Conservation (phyloP, 139 green algal species). For the Nannochloris sp. region DNA sequence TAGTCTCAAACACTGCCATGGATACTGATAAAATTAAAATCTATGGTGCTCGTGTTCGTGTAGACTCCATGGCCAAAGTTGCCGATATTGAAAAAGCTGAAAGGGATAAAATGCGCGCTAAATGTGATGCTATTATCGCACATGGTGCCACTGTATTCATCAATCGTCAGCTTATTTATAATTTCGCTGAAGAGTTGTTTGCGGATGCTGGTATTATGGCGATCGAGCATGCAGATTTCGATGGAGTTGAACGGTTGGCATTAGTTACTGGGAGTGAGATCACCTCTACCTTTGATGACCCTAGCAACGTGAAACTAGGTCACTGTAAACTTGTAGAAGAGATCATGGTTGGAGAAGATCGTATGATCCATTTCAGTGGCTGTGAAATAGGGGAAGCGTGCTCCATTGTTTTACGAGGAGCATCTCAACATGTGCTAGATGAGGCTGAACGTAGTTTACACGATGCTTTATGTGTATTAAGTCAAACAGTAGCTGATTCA, state of each 20-base stretch:
- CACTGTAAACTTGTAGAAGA: constrained; percentile 86
- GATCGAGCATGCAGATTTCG: constrained; percentile 87
- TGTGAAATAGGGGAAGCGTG: constrained; percentile 89
- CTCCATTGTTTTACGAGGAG: constrained; percentile 94
- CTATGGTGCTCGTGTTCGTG: constrained; percentile 76
- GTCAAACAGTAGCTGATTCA: constrained; percentile 70
- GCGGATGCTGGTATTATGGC: constrained; percentile 68
- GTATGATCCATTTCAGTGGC: constrained; percentile 92
- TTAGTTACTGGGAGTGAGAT: constrained; percentile 97
- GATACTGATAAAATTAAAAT: constrained; percentile 99
- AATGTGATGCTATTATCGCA: constrained; percentile 84
- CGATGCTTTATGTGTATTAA: constrained; percentile 97
- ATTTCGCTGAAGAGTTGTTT: constrained; percentile 95
- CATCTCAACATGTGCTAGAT: constrained; percentile 88
- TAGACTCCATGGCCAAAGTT: constrained; percentile 84
- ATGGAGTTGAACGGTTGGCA: constrained; percentile 93
- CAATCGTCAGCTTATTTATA: constrained; percentile 99
- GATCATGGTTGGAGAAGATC: constrained; percentile 95
- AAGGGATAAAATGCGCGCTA: constrained; percentile 94
- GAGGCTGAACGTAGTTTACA: constrained; percentile 96
- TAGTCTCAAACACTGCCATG: constrained; percentile 99
- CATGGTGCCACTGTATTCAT: constrained; percentile 97
- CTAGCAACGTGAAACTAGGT: constrained; percentile 74
- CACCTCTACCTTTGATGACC: constrained; percentile 88
- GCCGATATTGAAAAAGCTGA: constrained; percentile 96